phyloP scores from a whole-genome alignment of 441 rosid species.

The Breynia disticha region DNA sequence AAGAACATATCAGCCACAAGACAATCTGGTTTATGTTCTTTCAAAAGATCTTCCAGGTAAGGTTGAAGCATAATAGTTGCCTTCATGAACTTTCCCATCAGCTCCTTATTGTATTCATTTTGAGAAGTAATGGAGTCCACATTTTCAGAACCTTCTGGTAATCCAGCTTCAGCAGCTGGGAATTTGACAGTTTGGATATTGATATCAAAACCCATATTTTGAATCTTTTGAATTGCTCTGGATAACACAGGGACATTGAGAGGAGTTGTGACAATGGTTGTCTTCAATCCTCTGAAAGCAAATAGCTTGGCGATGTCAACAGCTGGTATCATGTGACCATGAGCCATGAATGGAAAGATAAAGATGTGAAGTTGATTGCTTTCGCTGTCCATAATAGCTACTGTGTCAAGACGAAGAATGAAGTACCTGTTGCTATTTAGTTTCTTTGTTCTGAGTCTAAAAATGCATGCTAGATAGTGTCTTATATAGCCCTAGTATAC shows the following conservation, averaged over 20 bases:
- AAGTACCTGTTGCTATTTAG: too few species aligned
- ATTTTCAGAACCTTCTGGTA: constrained; percentile 7
- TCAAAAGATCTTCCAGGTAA: constrained; percentile 8
- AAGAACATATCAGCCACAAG: constrained; percentile 15
- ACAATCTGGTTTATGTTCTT: constrained; percentile 7
- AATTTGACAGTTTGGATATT: constrained; percentile 4
- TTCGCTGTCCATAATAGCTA: too few species aligned
- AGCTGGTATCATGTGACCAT: constrained; percentile 34
- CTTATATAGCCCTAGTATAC: too few species aligned
- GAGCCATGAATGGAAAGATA: constrained; percentile 30
- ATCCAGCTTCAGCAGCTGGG: constrained; percentile 6
- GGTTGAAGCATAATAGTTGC: constrained; percentile 4
- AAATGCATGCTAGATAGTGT: too few species aligned
- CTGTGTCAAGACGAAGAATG: too few species aligned
- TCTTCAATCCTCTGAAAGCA: constrained; percentile 21
- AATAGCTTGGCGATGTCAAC: constrained; percentile 37
- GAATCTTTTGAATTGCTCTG: background rate
- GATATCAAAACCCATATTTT: background rate
- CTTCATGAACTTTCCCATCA: background rate
- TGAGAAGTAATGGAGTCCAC: background rate
- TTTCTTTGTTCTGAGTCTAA: too few species aligned
- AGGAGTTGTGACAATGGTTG: constrained; percentile 35
- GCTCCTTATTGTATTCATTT: background rate
- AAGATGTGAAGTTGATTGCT: constrained; percentile 22
- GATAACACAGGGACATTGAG: constrained; percentile 11